phyloP scores from a whole-genome alignment of 2,329 filamentous ascomycete species.

The Monosporascus sp. region DNA sequence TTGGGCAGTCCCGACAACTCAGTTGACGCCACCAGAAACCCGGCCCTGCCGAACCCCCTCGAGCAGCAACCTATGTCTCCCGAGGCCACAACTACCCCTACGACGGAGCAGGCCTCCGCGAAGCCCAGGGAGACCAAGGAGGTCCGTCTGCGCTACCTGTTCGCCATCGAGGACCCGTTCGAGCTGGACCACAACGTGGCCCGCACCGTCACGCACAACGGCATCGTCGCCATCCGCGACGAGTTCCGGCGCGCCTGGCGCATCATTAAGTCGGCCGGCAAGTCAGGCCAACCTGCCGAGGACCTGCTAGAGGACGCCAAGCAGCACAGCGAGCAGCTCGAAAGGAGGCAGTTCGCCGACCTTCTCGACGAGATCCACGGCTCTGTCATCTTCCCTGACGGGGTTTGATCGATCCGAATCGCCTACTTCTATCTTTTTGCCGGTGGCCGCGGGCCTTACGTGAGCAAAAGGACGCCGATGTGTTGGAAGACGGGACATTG shows the following conservation, averaged over 20 bases:
- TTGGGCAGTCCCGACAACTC: conserved; percentile 18
- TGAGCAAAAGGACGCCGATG: no score
- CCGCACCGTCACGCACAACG: conserved; percentile 76
- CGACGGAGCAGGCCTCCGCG: conserved; percentile 7
- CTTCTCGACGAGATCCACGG: conserved; percentile 39
- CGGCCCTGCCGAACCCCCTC: no score
- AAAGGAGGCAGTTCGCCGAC: conserved; percentile 30
- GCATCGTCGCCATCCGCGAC: conserved; percentile 75
- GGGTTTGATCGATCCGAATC: no score
- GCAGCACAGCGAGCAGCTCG: conserved; percentile 25
- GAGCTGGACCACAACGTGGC: conserved; percentile 86
- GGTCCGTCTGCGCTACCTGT: conserved; percentile 73
- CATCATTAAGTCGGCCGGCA: conserved; percentile 56
- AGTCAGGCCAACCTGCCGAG: conserved; percentile 31
- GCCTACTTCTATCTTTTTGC: no score
- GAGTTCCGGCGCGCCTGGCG: conserved; percentile 79
- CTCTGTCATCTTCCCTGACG: conserved; percentile 3
- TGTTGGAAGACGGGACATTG: conserved; percentile 1
- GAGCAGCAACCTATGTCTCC: conserved; percentile 8
- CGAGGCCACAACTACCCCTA: background rate
- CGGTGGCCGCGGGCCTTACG: no score
- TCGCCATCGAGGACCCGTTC: conserved; percentile 90
- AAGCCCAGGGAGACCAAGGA: conserved; percentile 53
- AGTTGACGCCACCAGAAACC: no score
- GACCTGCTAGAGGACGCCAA: conserved; percentile 50